Base-by-base conservation (phyloP, 2,329 filamentous ascomycete species). In the Xylaria sp. region DNA sequence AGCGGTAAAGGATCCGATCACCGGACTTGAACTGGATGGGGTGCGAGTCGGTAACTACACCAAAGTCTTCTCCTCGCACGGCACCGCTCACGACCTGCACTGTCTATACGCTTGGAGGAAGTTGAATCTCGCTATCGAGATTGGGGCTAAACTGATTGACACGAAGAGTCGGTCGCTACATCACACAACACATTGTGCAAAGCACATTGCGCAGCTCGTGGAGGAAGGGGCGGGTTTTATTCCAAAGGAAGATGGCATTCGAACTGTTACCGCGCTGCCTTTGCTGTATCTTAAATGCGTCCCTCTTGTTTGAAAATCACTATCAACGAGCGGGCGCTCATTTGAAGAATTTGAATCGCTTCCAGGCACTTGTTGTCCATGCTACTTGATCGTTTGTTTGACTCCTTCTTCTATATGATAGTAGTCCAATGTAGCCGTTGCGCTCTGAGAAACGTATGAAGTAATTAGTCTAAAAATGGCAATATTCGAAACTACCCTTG, bases 61-160 rank as follows among this genome's bases (percentile, higher is more conserved):
- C 5, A 55, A 55, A n/a, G 38, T 55, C 2, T 55, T 45, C 25
- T 45, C 52, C 17, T 46, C 52, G 11, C 52, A 55, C 12, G 52
- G 54, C 19, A 49, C 54, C 6, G 54, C 12, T 5, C 54, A 57
- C 35, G 54, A 57, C 31, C 4, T 57, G 14, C 54, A 57, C 21
- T 57, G 54, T 14, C 54, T 57, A 19, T 57, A 57, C 11, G 42
- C 54, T 17, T 57, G 54, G 54, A 42, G 33, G 7, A 57, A 57
- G 19, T 42, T 57, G 19, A 57, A 57, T 35, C 21, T 49, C n/a
- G 54, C 54, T 33, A 19, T 47, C 38, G 43, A 57, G n/a, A 47
- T 6, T 9, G 54, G 54, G 9, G 31, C 43, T 6, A 49, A 57
- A 5, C 9, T 57, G 11, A 42, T 57, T n/a, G 45, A 57, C 12